Base-by-base conservation (phyloP, 2,329 filamentous ascomycete species). In the Fusarium verticillioides region DNA sequence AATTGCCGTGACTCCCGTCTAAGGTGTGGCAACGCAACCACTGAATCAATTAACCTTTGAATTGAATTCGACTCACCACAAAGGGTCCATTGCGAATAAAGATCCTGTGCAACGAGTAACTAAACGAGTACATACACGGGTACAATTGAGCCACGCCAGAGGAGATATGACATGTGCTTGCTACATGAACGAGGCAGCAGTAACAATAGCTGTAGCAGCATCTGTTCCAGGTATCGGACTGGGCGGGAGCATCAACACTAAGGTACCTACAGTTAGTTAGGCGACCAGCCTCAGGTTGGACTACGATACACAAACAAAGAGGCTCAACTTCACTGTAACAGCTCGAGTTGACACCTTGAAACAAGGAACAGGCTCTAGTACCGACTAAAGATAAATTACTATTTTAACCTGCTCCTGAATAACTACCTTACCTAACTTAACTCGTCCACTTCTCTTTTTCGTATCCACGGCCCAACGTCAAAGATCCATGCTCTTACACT, bases 401-500 rank as follows among this genome's bases (percentile, higher is more conserved):
- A n/a, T 47, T 59, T 58, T 57, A 26, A n/a, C 64, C 34, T 34
- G 32, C 54, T 70, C 56, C 56, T 60, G 39, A 54, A 54, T 50
- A 70, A 46, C 26, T 21, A 47, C 44, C 44, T 30, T 11, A 47
- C 15, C 7, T 36, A 37, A 18, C 40, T 52, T 47, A 21, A 47
- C 39, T 52, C 42, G 32, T n/a, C 47, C 58, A 36, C 34, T 46
- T 63, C 60, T 69, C 66, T 66, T 70, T 72, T 72, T 73, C 65
- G 64, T 72, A 58, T 59, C 56, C 56, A 67, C 49, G 58, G 58
- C 66, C 58, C 70, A 74, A 71, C 66, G 59, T 19, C 58, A 40
- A 54, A 58, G 43, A 74, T 68, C 70, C 70, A 73, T 73, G 70
- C 57, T 73, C 66, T 74, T 68, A 73, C 58, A 72, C 66, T 61